Base-by-base conservation (phyloP, 441 rosid genomes). In the Flueggea neowawraea region DNA sequence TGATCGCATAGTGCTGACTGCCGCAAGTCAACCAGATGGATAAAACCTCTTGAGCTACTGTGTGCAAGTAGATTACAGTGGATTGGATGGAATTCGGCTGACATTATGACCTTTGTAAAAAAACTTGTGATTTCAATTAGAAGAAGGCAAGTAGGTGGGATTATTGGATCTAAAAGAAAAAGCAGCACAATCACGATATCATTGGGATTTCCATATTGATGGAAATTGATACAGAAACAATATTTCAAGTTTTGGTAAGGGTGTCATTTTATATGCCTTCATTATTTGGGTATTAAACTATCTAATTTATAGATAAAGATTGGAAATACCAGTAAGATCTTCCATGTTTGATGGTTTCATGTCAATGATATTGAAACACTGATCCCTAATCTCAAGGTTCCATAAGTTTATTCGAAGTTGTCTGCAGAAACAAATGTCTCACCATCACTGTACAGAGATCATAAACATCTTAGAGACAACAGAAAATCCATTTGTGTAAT, bases 341-440 rank as follows among this genome's bases (percentile, higher is more conserved):
- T 88, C 89, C 91, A 88, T 88, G 67, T 79, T 79, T 57, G 78
- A 58, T 48, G 95, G 89, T 71, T 85, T 85, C 77, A 81, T 79
- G 75, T 88, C 95, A 75, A 88, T 73, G 57, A 88, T 88, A 68
- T 84, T 88, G 74, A 88, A 88, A 73, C 89, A 79, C 65, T 85
- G 91, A 58, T 64, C 62, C 68, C 82, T 82, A 61, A 83, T 78
- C 72, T 85, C 89, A 76, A 74, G 77, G 79, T 88, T 85, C 95
- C 95, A 88, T 67, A 88, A 70, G 65, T 88, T 88, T 67, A 88
- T 84, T 54, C 91, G 75, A 88, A 86, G 69, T 83, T 91, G 48
- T 88, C 95, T n/a, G 89, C 86, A 16, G 95, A 88, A 61, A 87
- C 74, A 77, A 87, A 87, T 54, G 90, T 85, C 80, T 87, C 91